Evolutionary conservation across 2,329 filamentous ascomycete species (phyloP), one percentile per base, ranked within the genome.

Genomic region (Teratosphaeria viscida): DNA sequence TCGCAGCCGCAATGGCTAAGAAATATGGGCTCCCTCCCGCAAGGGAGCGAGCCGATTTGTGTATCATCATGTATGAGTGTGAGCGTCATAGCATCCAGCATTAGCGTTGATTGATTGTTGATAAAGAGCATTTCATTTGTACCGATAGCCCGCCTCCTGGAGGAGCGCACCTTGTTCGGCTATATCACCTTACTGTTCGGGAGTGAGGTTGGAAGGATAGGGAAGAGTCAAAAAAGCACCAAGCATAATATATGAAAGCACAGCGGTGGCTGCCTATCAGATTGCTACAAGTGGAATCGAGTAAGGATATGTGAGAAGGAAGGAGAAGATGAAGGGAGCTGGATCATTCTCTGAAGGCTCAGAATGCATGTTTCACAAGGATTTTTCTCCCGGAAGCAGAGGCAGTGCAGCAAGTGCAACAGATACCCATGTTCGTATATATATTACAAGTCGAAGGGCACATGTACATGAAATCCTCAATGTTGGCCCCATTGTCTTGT

Each of bases 61-160:
- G 62, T 67, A 64, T 56, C 62, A 69, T 63, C 60, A 65, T 68
- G 65, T 67, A 64, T 57, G 43, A 19, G 19, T 49, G 65, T 49
- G 65, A 68, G 63, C 64, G 65, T 63, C 65, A 61, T 64, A 64
- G 64, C 63, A 62, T 65, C 65, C 63, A 67, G 67, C 66, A 68
- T 68, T 69, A 65, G 67, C 69, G 69, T 49, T 49, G 43, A 49
- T 49, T 49, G 43, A 23, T 49, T 68, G 68, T 71, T 68, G 68
- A 62, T 66, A 63, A 60, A 60, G 60, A 62, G 60, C 65, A 64
- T 66, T 66, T 65, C 62, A 60, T 66, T 62, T 68, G 62, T 67
- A 65, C 59, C 49, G 49, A 55, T 57, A 57, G 56, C 53, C 35
- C 37, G 37, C 47, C n/a, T 55, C 58, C 7, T 11, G 43, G 55